Percentiles rank a stretch among this genome's conserved stretches.
phyloP scores from a whole-genome alignment of 75 land plant species.

The Cupressus sempervirens region DNA sequence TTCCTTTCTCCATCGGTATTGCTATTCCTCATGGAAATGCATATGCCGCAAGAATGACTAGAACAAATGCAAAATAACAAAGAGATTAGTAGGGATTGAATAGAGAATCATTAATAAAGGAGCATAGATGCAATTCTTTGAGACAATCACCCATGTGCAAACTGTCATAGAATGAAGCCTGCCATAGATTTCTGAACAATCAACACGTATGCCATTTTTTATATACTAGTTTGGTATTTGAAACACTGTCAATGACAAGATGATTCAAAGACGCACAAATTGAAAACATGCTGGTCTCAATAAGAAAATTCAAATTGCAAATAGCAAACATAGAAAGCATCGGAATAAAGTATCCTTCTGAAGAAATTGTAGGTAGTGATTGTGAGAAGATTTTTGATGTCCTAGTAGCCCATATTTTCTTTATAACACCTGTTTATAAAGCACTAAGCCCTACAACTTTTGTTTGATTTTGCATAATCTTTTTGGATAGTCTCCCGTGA shows the following conservation, averaged over 20 bases:
- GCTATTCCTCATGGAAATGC: slow-evolving; percentile 48
- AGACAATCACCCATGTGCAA: too few relatives aligned
- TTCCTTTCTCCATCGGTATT: slow-evolving; percentile 34
- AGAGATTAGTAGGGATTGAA: background rate
- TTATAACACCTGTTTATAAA: too few relatives aligned
- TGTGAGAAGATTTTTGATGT: too few relatives aligned
- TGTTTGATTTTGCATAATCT: background rate
- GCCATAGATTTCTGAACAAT: background rate
- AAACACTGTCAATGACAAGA: too few relatives aligned
- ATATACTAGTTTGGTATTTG: too few relatives aligned
- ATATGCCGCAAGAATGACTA: slow-evolving; percentile 55
- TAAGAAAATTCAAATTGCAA: background rate
- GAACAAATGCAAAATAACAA: background rate
- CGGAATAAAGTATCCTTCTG: too few relatives aligned
- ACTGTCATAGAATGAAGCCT: background rate
- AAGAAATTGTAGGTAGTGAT: too few relatives aligned
- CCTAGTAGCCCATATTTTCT: too few relatives aligned
- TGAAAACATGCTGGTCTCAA: background rate
- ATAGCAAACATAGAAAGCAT: background rate
- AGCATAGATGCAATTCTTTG: background rate
- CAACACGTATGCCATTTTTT: background rate
- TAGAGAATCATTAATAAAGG: background rate
- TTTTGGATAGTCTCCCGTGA: background rate
- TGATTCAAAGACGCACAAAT: background rate
- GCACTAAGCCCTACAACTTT: too few relatives aligned